phyloP scores from a whole-genome alignment of 345 rosid species.

The Linum trigynum region DNA sequence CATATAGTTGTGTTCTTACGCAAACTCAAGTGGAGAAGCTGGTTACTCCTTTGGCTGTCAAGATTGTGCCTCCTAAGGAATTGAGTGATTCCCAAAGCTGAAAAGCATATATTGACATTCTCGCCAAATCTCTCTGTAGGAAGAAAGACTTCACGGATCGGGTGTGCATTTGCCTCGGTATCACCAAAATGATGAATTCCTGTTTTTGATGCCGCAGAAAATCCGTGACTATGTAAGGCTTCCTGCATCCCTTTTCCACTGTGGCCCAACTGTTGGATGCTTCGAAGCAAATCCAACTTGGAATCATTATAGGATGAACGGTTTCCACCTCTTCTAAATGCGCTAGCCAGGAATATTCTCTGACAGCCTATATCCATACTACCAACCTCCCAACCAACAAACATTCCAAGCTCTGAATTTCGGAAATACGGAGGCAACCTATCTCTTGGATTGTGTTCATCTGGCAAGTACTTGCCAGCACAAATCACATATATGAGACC shows the following conservation, averaged over 20 bases:
- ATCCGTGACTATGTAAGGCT: conserved; percentile 40
- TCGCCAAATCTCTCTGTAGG: conserved; percentile 43
- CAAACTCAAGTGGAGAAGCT: conserved; percentile 49
- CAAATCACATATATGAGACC: conserved; percentile 53
- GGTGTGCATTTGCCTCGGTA: conserved; percentile 28
- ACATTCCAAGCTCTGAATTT: conserved; percentile 49
- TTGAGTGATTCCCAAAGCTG: conserved; percentile 74
- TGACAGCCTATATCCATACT: conserved; percentile 57
- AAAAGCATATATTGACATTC: conserved; percentile 64
- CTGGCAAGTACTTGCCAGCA: conserved; percentile 42
- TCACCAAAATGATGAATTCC: conserved; percentile 22
- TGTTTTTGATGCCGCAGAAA: conserved; percentile 38
- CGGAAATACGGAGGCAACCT: conserved; percentile 43
- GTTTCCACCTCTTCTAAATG: conserved; percentile 20
- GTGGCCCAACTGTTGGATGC: conserved; percentile 20
- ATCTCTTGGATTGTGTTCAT: conserved; percentile 22
- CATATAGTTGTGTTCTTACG: conserved; percentile 30
- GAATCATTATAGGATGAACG: conserved; percentile 10
- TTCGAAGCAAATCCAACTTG: conserved; percentile 21
- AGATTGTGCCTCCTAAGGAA: conserved; percentile 42
- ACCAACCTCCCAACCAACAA: conserved; percentile 68
- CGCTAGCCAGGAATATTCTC: conserved; percentile 20
- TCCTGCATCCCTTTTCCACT: conserved; percentile 22
- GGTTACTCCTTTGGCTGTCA: conserved; percentile 24
- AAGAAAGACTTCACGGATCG: conserved; percentile 47